Base-by-base conservation (phyloP, 495 filamentous ascomycete genomes). In the Penicillium taxi region DNA sequence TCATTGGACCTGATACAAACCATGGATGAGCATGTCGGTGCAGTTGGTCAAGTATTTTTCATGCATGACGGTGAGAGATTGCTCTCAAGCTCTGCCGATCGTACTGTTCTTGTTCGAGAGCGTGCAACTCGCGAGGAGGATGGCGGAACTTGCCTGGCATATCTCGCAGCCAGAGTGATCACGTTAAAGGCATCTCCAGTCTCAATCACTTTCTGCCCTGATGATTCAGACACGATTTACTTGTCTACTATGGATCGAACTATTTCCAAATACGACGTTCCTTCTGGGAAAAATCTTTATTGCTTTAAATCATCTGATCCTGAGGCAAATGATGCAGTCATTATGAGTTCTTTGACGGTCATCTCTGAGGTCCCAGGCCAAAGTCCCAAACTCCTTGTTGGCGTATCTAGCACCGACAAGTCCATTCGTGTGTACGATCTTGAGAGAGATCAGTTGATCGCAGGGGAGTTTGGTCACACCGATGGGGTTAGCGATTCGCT, bases 381-480 rank as follows among this genome's bases (percentile, higher is more conserved):
- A 18, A 60, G 50, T 16, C 62, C 65, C 7, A 63, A 68, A 32
- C 66, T 90, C 29, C 70, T 98, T 37, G 63, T 88, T 17, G 91
- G 84, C 13, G 70, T 93, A 16, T 95, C 93, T 5, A 86, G 84
- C 45, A 93, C 84, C 3, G 91, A 98, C 56, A 96, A 95, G 52
- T 96, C 91, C 5, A 80, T 98, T 39, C 71, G 91, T 14, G 63
- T 96, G 3, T 96, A 98, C 54, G 84, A 93, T 44, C 64, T 78
- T 11, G 78, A 82, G 29, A 72, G 73, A 26, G 90, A 89, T 9
- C 55, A 66, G 16, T 78, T 98, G 43, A 62, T 96, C 35, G 81
- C 84, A 17, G 79, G 84, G 24, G 91, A 94, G 58, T 94, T 86
- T 72, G 93, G 91, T 9, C 91, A 98, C 52, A 93, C 86, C 0